These are phyloP conservation scores for Skeletonema menzelii DNA, from an alignment of 108 stramenopile species.

Conservation along the genomic window DNA sequence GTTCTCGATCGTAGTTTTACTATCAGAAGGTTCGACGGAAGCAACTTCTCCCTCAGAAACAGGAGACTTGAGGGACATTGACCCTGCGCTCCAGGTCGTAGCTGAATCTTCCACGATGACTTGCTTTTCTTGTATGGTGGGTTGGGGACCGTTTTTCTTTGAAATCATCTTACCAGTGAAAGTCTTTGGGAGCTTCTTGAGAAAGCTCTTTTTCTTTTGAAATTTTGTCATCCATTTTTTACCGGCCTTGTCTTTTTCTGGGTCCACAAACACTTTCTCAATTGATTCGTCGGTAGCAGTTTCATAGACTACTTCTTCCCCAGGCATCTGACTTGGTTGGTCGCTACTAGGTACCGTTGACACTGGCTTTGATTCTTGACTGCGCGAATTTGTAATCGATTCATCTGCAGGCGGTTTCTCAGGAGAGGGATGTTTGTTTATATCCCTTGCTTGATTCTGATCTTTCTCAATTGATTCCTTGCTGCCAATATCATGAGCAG, in stretches of 20 bases:
- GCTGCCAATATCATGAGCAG: neutral
- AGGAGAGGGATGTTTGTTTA: neutral
- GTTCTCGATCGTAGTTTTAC: neutral
- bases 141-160: neutral
- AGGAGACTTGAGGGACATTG: neutral
- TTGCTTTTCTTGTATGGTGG: neutral
- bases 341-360: neutral
- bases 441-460: too few relatives aligned
- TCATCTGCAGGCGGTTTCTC: neutral
- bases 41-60: neutral
- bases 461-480: too few relatives aligned
- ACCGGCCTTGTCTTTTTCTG: neutral
- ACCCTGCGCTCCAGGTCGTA: too few relatives aligned
- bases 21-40: neutral
- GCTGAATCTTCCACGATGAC: neutral
- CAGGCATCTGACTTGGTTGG: neutral
- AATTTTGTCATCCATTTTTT: neutral
- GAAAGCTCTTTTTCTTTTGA: neutral
- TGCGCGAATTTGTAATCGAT: neutral
- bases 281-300: too few relatives aligned
- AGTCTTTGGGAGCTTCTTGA: neutral
- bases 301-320: neutral
- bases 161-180: neutral
- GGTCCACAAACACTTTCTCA: neutral
- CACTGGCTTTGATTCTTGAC: neutral